A percentile compares a stretch with the other conserved stretches of the same genome.
Evolutionary conservation across 208 protist species (phyloP).

Genomic region (Wallacemonas sp.): DNA sequence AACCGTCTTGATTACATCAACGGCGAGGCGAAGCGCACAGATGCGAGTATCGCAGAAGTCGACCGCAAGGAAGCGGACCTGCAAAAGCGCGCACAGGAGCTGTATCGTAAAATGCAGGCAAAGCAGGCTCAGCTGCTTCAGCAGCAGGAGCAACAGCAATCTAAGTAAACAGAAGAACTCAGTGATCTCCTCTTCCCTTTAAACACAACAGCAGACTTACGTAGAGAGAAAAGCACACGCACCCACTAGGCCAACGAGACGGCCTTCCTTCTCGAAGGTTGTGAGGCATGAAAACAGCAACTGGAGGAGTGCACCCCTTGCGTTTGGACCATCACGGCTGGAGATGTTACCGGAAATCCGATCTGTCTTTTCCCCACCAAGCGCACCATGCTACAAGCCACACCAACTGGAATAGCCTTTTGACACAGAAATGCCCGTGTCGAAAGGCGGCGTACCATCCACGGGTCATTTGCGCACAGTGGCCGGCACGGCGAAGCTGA

Average conservation of each 20-base stretch:
- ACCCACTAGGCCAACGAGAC: not conserved
- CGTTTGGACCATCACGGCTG: too few relatives aligned
- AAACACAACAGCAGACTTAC: not conserved
- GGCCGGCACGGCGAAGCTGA: too few relatives aligned
- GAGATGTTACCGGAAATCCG: too few relatives aligned
- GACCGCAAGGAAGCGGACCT: slow-evolving; percentile 73
- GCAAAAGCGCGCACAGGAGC: slow-evolving; percentile 71
- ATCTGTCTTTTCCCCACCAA: too few relatives aligned
- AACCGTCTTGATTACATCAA: slow-evolving; percentile 94
- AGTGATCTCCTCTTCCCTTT: not conserved
- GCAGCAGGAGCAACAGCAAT: slow-evolving; percentile 50
- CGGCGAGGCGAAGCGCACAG: slow-evolving; percentile 82
- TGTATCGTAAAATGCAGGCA: slow-evolving; percentile 87
- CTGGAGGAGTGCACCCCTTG: too few relatives aligned
- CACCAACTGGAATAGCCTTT: too few relatives aligned
- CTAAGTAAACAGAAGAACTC: slow-evolving; percentile 5
- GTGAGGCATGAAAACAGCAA: too few relatives aligned
- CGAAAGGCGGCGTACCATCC: too few relatives aligned
- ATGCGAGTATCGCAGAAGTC: slow-evolving; percentile 75
- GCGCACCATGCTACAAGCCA: too few relatives aligned
- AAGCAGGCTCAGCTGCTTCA: slow-evolving; percentile 62
- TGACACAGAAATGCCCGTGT: too few relatives aligned
- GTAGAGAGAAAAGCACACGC: not conserved
- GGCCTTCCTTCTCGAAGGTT: too few relatives aligned
- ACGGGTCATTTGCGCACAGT: too few relatives aligned